phyloP scores from a whole-genome alignment of 805 yeast genomes.

The Lachancea sp. region DNA sequence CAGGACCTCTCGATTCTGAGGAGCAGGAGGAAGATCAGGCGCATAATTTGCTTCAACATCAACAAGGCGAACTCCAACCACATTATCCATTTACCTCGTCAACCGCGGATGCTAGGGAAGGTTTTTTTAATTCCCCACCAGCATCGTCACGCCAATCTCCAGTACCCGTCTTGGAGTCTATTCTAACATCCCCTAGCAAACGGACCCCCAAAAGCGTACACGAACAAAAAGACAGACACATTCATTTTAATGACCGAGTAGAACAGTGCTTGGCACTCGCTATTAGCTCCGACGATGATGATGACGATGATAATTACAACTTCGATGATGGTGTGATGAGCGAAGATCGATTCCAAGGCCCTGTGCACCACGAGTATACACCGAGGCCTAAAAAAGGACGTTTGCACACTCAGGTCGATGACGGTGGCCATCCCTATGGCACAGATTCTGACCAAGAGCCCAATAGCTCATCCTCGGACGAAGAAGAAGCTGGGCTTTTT shows the following conservation, averaged over 20 bases:
- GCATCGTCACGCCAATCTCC: conserved; percentile 1
- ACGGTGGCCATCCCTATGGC: not conserved
- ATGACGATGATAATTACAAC: conserved; percentile 1
- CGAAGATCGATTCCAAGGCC: conserved; percentile 1
- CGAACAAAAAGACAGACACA: conserved; percentile 43
- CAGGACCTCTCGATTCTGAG: not conserved
- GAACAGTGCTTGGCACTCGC: conserved; percentile 84
- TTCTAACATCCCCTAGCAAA: conserved; percentile 16
- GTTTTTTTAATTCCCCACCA: not conserved
- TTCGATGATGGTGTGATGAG: conserved; percentile 6
- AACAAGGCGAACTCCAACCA: not conserved
- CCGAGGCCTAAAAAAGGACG: not conserved
- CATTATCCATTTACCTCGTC: not conserved
- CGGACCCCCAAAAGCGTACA: conserved; percentile 2
- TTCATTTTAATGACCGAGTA: conserved; percentile 90
- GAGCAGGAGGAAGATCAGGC: not conserved
- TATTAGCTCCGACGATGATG: conserved; percentile 33
- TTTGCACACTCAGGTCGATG: not conserved
- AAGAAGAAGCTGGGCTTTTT: conserved; percentile 30
- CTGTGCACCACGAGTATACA: conserved; percentile 5
- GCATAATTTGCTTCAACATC: not conserved
- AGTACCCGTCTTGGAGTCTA: conserved; percentile 14
- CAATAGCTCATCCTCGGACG: conserved; percentile 15
- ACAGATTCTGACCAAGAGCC: conserved; percentile 21
- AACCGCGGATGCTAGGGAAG: not conserved